Conservation (phyloP, 805 yeast species). For the Brettanomyces bruxellensis region DNA sequence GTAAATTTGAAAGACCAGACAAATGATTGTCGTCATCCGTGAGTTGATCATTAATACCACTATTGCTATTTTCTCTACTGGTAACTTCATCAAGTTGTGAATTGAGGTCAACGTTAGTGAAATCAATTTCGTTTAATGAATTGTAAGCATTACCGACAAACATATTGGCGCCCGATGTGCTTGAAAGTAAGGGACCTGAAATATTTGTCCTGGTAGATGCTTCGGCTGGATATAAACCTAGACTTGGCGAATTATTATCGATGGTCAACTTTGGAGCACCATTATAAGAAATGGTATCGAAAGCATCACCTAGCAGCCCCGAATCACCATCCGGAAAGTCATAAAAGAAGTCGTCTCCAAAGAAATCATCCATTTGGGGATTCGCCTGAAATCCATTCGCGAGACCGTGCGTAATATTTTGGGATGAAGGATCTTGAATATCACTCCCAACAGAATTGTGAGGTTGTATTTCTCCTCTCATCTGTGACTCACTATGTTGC, state of each 20-base stretch:
- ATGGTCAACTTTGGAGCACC: neutral
- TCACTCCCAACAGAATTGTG: neutral
- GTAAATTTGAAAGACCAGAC: neutral
- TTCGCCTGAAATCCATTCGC: neutral
- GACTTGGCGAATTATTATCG: neutral
- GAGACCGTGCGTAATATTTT: neutral
- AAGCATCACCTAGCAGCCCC: conserved; percentile 8
- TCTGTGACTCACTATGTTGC: neutral
- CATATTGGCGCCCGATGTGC: neutral
- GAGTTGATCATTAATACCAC: neutral
- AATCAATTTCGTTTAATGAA: conserved; percentile 29
- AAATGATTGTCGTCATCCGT: neutral
- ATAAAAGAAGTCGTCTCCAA: conserved; percentile 25
- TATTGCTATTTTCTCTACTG: neutral
- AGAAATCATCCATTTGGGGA: conserved; percentile 19
- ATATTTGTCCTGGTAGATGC: neutral
- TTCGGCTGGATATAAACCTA: neutral
- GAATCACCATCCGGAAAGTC: conserved; percentile 22
- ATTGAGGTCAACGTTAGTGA: conserved; percentile 28
- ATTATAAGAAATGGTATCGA: neutral
- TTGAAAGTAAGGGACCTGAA: neutral
- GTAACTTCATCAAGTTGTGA: conserved; percentile 8
- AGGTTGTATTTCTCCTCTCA: neutral
- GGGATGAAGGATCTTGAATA: neutral
- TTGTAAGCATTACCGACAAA: conserved; percentile 13